Base-by-base conservation (phyloP, 805 yeast genomes). In the Kregervanrija fluxuum region DNA sequence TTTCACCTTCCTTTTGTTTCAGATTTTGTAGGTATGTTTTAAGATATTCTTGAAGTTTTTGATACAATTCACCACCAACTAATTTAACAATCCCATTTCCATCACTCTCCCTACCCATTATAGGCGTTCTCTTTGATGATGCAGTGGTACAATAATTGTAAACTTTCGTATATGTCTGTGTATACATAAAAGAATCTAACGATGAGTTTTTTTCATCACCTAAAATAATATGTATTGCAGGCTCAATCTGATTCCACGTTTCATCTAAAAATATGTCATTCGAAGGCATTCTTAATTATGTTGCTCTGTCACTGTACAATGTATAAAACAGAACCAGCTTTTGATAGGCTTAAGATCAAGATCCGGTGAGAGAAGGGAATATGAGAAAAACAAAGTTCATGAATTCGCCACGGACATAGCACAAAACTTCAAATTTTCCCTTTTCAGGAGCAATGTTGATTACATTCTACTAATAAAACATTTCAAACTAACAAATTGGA, bases 131-230 rank as follows among this genome's bases (percentile, higher is more conserved):
- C 45, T 68, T 70, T 41, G 87, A 71, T 5, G 89, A 80, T 52
- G 82, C 82, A 55, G 82, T 82, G 37, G 88, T 90, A 69, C 98
- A 90, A 61, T 86, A 90, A 66, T 90, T 89, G 69, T 89, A 91
- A 50, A 91, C 83, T 4, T 95, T 91, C 1, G 96, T 87, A 65
- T 90, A 90, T 47, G 91, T 85, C 53, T 83, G 83, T 85, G 89
- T 86, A 65, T 87, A 89, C 82, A 84, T 77, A 38, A 80, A 69
- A 4, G 80, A 74, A 30, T 82, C 80, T 38, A 84, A 74, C 3
- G 84, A 81, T 45, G 79, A 77, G 47, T 57, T 60, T 48, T 78
- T 75, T 36, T 80, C 86, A 46, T 75, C 80, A 5, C 91, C 93
- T 46, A 85, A 66, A 41, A 85, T 83, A 54, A 77, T 75, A 53